Evolutionary conservation across 1,284 basidiomycete genomes (phyloP), one percentile per base, ranked within the genome.

Genomic region (Pseudozyma hubeiensis): DNA sequence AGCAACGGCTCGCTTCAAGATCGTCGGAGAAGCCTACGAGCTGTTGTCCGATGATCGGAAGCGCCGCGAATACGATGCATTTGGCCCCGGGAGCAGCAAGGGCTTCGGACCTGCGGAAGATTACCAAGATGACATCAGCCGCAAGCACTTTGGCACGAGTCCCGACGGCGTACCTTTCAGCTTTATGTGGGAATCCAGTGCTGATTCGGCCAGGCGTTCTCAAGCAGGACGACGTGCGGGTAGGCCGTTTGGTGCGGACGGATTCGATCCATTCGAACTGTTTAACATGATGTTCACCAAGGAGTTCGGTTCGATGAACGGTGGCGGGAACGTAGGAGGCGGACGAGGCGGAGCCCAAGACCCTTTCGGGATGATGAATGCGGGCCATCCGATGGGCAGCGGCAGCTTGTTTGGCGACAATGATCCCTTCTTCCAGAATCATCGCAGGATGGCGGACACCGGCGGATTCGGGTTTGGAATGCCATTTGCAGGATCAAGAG

Each of bases 241-340:
- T 10, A 54, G 72, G 3, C 72, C 71, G 17, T 72, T 77, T 41
- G 80, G 79, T 19, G 52, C 70, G 5, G 78, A 80, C 24, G 66
- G 66, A 8, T 66, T 74, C 24, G 80, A 82, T 30, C 81, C 81
- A 6, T 82, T 81, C 34, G 77, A 80, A 65, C 59, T 82, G 48
- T 82, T 82, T 55, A 81, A 81, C 51, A 68, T 69, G 54, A 82
- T 82, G 81, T 82, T 82, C 43, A 68, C 56, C 33, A 61, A 59
- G 8, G 67, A 75, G 31, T 75, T 75, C 29, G 34, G 58, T 4
- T 69, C 65, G 11, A 58, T 45, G 54, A 37, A 37, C 29, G 64
- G 59, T 7, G 41, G 59, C 19, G 41, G 46, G 5, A 47, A 48
- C 19, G 44, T 58, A 16, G 55, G 64, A 16, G 50, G 54, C 46